Conservation (phyloP, 179 eudicot genomes). For the Pouteria campechiana region DNA sequence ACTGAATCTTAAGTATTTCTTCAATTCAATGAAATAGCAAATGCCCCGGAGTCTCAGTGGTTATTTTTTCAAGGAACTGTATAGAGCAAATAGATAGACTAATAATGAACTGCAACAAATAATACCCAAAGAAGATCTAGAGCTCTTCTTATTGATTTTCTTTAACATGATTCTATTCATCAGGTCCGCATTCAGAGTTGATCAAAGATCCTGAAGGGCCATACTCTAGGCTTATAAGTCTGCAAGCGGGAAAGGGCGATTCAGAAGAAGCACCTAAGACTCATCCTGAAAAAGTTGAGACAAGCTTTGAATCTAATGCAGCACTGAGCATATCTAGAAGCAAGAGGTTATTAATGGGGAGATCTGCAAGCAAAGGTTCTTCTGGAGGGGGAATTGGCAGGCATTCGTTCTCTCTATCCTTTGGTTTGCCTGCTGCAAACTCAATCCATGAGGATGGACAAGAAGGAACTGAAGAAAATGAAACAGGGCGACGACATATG, state of each 20-base stretch:
- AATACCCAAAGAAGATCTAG: too few species aligned
- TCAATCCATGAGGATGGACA: slow-evolving; percentile 15
- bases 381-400: slow-evolving; percentile 47
- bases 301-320: slow-evolving; percentile 10
- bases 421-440: slow-evolving; percentile 19
- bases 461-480: slow-evolving; percentile 3
- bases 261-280: slow-evolving; percentile 10
- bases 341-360: slow-evolving; percentile 17
- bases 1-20: too few species aligned
- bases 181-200: slow-evolving; percentile 66
- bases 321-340: slow-evolving; percentile 38
- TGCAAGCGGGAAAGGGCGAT: slow-evolving; percentile 42
- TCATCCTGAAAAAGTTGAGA: slow-evolving; percentile 8
- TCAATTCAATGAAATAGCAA: too few species aligned
- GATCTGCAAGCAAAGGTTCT: slow-evolving; percentile 36
- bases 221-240: slow-evolving; percentile 53
- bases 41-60: too few species aligned
- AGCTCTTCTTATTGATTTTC: too few species aligned
- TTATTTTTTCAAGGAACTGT: too few species aligned
- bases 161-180: too few species aligned
- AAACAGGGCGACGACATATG: slow-evolving; percentile 2
- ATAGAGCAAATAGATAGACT: too few species aligned
- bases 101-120: too few species aligned
- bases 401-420: too few species aligned
- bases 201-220: slow-evolving; percentile 57